Base-by-base conservation (phyloP, 345 rosid genomes). In the Raphanus sativus region DNA sequence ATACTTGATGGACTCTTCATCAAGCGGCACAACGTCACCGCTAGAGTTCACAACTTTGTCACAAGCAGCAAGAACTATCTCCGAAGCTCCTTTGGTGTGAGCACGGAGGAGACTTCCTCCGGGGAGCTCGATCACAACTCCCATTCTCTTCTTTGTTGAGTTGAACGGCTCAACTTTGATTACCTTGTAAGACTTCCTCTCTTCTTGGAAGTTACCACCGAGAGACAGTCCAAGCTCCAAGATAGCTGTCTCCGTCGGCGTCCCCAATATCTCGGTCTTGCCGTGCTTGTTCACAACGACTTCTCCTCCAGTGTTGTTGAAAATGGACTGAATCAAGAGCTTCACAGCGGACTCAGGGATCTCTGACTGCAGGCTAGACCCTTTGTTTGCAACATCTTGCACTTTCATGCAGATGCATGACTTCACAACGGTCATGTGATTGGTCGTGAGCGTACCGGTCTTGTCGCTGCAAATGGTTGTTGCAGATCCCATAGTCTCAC, bases 401-500 rank as follows among this genome's bases (percentile, higher is more conserved):
- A 86, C 81, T 54, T 75, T 85, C 87, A 85, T 84, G 86, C 91
- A 89, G 58, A 94, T 85, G 85, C 96, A 94, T 17, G 98, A 86
- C 83, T 91, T 91, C 74, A 91, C 94, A 0, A 94, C 96, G 0
- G 97, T 90, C 98, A 94, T 91, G 69, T 73, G 97, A 83, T 94
- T 94, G 16, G 97, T 90, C 8, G 98, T 94, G 17, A 91, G 87
- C 9, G 98, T 94, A 34, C 98, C 7, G 40, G 98, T 94, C 77
- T 94, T 94, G 70, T 94, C 98, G 7, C 98, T 94, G 58, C 97
- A 94, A 67, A 94, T 94, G 9, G 86, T 89, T 1, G 98, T 91
- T n/a, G 96, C 96, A 8, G 97, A 91, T 50, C 98, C 98, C 98
- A 94, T 94, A 2, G 98, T 91, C 84, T 91, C 97, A 73, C 98